Conservation (phyloP, 768 basidiomycete genomes). For the Leccinum aurantiacum region DNA sequence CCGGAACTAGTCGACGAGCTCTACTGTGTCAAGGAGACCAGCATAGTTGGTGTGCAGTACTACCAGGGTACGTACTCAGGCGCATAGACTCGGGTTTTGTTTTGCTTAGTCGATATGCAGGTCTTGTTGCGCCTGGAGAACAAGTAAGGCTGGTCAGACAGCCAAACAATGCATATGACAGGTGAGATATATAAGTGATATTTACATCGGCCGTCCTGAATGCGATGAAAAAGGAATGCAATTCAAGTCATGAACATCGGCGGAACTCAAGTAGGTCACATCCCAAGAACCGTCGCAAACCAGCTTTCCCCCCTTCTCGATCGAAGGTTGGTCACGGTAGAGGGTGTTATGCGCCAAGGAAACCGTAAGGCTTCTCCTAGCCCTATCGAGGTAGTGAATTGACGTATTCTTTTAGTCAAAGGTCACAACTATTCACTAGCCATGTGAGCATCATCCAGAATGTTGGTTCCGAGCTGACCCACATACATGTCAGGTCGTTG, state of each 20-base stretch:
- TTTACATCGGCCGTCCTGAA: neutral
- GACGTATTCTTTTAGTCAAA: slow-evolving; percentile 33
- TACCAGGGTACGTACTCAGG: slow-evolving; percentile 53
- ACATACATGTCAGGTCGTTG: slow-evolving; percentile 47
- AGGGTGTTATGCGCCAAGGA: slow-evolving; percentile 66
- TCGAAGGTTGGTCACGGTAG: slow-evolving; percentile 56
- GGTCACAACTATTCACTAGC: slow-evolving; percentile 54
- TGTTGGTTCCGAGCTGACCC: neutral
- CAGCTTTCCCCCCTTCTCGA: slow-evolving; percentile 76
- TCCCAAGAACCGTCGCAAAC: slow-evolving; percentile 57
- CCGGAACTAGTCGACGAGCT: slow-evolving; percentile 64
- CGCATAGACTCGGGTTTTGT: neutral
- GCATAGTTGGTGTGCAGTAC: slow-evolving; percentile 83
- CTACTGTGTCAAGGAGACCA: slow-evolving; percentile 56
- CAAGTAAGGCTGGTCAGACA: slow-evolving; percentile 69
- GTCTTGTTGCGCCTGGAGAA: slow-evolving; percentile 78
- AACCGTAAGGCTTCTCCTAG: slow-evolving; percentile 47
- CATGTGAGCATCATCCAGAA: slow-evolving; percentile 46
- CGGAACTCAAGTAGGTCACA: slow-evolving; percentile 75
- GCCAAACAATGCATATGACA: slow-evolving; percentile 67
- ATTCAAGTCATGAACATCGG: slow-evolving; percentile 82
- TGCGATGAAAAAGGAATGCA: slow-evolving; percentile 53
- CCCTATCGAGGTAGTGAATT: neutral
- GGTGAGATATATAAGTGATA: slow-evolving; percentile 36
- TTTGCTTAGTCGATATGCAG: slow-evolving; percentile 36